Evolutionary conservation across 2,329 filamentous ascomycete species (phyloP).

Genomic region (Paecilomyces sp.): DNA sequence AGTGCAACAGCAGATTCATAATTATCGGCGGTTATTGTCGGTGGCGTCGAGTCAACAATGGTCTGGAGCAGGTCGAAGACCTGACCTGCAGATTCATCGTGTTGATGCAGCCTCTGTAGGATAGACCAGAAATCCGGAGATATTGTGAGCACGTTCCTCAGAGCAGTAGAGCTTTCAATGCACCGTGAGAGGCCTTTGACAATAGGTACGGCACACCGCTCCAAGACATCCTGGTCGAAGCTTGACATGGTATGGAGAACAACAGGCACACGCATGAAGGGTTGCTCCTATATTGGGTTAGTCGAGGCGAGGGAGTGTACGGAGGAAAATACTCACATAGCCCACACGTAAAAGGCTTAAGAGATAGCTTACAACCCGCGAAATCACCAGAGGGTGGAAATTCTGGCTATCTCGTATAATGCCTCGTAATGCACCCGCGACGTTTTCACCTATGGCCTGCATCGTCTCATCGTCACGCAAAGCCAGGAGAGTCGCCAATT

Average conservation of each 20-base stretch:
- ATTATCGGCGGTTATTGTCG: conserved; percentile 88
- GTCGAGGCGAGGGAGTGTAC: conserved; percentile 14
- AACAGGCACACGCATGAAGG: conserved; percentile 86
- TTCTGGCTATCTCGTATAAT: conserved; percentile 72
- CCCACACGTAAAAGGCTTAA: conserved; percentile 73
- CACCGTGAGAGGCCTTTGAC: conserved; percentile 74
- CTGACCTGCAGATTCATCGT: conserved; percentile 62
- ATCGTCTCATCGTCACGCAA: conserved; percentile 69
- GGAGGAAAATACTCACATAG: conserved; percentile 50
- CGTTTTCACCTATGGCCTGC: conserved; percentile 64
- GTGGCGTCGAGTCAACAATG: conserved; percentile 63
- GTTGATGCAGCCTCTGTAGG: conserved; percentile 64
- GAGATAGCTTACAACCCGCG: conserved; percentile 79
- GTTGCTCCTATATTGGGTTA: conserved; percentile 57
- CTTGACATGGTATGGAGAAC: conserved; percentile 86
- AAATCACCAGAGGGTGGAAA: conserved; percentile 76
- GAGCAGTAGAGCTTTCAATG: conserved; percentile 66
- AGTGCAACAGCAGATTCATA: conserved; percentile 82
- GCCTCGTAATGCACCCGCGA: conserved; percentile 73
- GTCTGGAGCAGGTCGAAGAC: conserved; percentile 85
- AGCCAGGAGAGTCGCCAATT: conserved; percentile 77
- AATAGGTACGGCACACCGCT: conserved; percentile 67
- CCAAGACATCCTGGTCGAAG: conserved; percentile 69
- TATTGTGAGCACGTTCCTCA: conserved; percentile 88
- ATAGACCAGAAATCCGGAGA: conserved; percentile 98